Evolutionary conservation across 208 protist genomes (phyloP).

Genomic region (Trypanosoma vivax): DNA sequence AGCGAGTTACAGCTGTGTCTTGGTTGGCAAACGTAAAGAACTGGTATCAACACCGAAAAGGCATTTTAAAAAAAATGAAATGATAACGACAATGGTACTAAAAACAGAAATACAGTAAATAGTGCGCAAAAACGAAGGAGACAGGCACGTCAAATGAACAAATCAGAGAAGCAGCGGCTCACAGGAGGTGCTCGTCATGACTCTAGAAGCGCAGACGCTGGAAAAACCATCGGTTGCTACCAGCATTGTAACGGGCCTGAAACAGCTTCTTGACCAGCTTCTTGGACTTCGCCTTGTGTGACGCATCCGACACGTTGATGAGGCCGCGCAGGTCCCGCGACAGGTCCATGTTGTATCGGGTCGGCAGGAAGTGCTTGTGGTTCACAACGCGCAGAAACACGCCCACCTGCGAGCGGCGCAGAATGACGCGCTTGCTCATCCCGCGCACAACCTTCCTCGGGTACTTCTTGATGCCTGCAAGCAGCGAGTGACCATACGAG

Average conservation of each 20-base stretch:
- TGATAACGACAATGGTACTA: too few species aligned
- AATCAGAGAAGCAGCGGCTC: too few species aligned
- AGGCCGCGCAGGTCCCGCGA: slow-evolving; percentile 87
- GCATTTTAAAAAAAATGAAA: too few species aligned
- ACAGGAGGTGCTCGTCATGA: background rate
- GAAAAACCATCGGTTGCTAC: slow-evolving; percentile 98
- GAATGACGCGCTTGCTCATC: slow-evolving; percentile 93
- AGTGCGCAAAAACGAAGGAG: slow-evolving; percentile 10
- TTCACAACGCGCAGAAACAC: slow-evolving; percentile 98
- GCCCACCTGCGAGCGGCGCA: slow-evolving; percentile 88
- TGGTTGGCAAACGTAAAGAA: too few species aligned
- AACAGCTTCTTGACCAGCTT: slow-evolving; percentile 87
- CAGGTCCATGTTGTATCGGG: slow-evolving; percentile 93
- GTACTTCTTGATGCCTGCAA: slow-evolving; percentile 95
- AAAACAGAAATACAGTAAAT: too few species aligned
- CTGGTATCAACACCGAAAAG: too few species aligned
- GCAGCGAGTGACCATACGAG: slow-evolving; percentile 92
- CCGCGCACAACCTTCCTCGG: slow-evolving; percentile 92
- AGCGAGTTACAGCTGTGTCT: too few species aligned
- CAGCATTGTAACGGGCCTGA: slow-evolving; percentile 93
- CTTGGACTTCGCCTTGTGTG: slow-evolving; percentile 82
- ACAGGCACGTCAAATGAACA: slow-evolving; percentile 14
- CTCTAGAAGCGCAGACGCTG: slow-evolving; percentile 97
- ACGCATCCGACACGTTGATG: slow-evolving; percentile 88
- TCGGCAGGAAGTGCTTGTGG: slow-evolving; percentile 98